A percentile compares a stretch with the other conserved stretches of the same genome.
Evolutionary conservation across 2,329 filamentous ascomycete species (phyloP).

Genomic region (Teratosphaeria viscida): DNA sequence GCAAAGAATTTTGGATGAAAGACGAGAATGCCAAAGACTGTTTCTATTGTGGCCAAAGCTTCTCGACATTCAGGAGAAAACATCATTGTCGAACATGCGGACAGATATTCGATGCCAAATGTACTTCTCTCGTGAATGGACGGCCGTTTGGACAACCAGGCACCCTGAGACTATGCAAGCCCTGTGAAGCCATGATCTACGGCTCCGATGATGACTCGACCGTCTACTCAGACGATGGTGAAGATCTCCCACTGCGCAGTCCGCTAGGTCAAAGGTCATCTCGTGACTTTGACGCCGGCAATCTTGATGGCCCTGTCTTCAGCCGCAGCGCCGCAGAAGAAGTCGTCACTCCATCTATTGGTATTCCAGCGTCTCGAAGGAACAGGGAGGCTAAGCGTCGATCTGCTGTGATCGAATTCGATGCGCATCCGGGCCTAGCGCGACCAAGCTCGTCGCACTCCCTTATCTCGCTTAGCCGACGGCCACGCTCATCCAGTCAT

Average conservation of each 20-base stretch:
- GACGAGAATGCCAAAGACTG: constrained; percentile 98
- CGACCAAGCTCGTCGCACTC: constrained; percentile 93
- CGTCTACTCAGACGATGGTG: constrained; percentile 68
- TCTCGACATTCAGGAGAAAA: constrained; percentile 88
- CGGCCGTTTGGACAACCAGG: constrained; percentile 78
- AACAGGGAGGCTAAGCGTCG: constrained; percentile 69
- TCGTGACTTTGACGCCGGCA: constrained; percentile 3
- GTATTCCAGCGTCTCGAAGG: constrained; percentile 53
- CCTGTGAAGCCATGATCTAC: constrained; percentile 83
- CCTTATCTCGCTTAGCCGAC: constrained; percentile 59
- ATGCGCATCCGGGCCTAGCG: constrained; percentile 63
- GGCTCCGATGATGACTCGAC: constrained; percentile 86
- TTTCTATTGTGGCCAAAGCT: constrained; percentile 80
- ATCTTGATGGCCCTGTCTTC: constrained; percentile 14
- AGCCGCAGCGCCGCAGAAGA: constrained; percentile 16
- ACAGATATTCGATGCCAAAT: constrained; percentile 97
- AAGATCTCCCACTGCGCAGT: constrained; percentile 15
- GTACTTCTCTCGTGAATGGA: constrained; percentile 82
- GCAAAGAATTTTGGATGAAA: constrained; percentile 91
- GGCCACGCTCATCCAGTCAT: constrained; percentile 69
- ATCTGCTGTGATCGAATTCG: constrained; percentile 84
- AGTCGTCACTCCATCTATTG: constrained; percentile 50
- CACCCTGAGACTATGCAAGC: constrained; percentile 80
- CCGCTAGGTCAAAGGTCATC: constrained; percentile 8
- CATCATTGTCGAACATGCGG: constrained; percentile 93